These are phyloP conservation scores for Pyricularia grisea DNA, from an alignment of 2,329 filamentous ascomycete species.

Conservation along the genomic window DNA sequence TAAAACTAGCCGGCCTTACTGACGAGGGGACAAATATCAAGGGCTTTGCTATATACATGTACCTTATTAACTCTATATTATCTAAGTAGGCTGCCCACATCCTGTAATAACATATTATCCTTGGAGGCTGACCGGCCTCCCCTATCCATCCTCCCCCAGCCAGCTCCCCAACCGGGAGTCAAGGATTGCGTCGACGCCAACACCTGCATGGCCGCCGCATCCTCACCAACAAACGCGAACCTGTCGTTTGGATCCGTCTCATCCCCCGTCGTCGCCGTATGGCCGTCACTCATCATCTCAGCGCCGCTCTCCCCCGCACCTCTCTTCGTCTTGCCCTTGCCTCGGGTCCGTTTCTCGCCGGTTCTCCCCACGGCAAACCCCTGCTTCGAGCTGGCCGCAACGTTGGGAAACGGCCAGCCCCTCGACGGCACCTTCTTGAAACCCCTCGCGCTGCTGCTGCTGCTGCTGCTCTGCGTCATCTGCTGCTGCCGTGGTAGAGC, in stretches of 20 bases:
- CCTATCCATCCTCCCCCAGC: not conserved
- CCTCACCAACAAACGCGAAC: not conserved
- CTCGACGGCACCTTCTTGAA: not conserved
- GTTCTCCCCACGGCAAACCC: constrained; percentile 6
- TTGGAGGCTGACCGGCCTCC: not conserved
- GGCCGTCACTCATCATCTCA: not conserved
- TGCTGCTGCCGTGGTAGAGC: not conserved
- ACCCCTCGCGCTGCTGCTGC: not conserved
- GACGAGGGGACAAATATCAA: no score
- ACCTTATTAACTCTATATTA: not conserved
- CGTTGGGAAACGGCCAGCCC: not conserved
- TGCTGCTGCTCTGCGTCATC: constrained; percentile 9
- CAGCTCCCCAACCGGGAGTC: not conserved
- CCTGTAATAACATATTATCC: not conserved
- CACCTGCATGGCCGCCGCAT: not conserved
- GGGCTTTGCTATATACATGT: not conserved
- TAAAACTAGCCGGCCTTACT: no score
- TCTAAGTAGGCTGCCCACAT: not conserved
- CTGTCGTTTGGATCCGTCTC: not conserved
- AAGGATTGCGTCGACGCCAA: not conserved
- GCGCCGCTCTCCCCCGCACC: not conserved
- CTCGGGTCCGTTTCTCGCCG: not conserved
- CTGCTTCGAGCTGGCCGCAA: not conserved
- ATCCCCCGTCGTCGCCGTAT: not conserved
- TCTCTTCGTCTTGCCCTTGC: not conserved